Evolutionary conservation across 805 yeast species (phyloP).

Genomic region (Sugiyamaella mastotermitis): DNA sequence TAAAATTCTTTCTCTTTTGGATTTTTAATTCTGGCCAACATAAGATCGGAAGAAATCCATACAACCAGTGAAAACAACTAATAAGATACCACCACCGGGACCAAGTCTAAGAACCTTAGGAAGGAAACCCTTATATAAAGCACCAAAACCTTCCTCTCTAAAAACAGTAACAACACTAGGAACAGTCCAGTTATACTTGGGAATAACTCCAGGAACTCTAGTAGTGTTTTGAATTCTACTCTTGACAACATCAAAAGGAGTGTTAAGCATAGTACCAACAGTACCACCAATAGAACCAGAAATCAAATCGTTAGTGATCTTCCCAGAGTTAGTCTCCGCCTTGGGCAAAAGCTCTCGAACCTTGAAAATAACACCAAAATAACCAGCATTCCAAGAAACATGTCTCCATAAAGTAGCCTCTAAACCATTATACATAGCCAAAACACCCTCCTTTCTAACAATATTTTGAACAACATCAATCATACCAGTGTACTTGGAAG

Average conservation of each 20-base stretch:
- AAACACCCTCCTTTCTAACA: constrained; percentile 65
- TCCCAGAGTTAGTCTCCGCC: constrained; percentile 62
- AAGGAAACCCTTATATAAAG: constrained; percentile 90
- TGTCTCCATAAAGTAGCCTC: constrained; percentile 99
- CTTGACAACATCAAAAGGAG: constrained; percentile 95
- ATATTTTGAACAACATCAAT: constrained; percentile 73
- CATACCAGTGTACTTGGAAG: constrained; percentile 77
- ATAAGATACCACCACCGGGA: constrained; percentile 98
- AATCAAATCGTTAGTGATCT: constrained; percentile 78
- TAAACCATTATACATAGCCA: constrained; percentile 87
- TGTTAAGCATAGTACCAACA: constrained; percentile 88
- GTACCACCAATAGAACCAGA: constrained; percentile 98
- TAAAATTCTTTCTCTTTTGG: too few species aligned
- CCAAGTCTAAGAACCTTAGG: constrained; percentile 97
- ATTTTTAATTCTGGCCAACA: too few species aligned
- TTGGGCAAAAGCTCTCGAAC: constrained; percentile 72
- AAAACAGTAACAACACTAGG: constrained; percentile 72
- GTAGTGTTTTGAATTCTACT: constrained; percentile 84
- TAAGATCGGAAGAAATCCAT: constrained; percentile 77
- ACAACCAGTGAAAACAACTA: constrained; percentile 92
- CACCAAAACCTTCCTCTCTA: constrained; percentile 86
- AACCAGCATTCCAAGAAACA: constrained; percentile 94
- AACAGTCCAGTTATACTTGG: constrained; percentile 88
- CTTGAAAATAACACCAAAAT: constrained; percentile 92
- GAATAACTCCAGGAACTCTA: constrained; percentile 61